Conservation (phyloP, 208 protist species). For the Blastocrithidia nonstop region DNA sequence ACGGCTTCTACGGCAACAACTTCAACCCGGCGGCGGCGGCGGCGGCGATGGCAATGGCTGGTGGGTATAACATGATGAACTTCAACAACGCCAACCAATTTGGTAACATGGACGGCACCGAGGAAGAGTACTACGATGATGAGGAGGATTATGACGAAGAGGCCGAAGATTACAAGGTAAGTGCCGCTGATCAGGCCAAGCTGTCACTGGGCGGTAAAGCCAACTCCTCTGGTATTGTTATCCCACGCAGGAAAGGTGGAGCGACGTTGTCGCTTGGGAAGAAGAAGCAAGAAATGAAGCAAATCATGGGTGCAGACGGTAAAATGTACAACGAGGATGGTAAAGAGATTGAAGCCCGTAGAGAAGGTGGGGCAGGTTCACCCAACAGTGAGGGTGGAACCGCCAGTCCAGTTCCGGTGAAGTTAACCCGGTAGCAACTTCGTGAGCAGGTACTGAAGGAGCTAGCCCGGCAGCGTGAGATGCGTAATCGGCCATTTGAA, state of each 20-base stretch:
- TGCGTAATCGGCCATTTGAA: slow-evolving; percentile 43
- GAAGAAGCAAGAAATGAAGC: slow-evolving; percentile 36
- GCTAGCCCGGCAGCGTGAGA: slow-evolving; percentile 53
- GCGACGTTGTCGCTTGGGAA: slow-evolving; percentile 52
- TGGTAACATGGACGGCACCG: slow-evolving; percentile 6
- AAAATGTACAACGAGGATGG: slow-evolving; percentile 4
- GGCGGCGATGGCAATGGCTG: slow-evolving; percentile 3
- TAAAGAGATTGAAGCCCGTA: too few species aligned
- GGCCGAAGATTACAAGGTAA: too few species aligned
- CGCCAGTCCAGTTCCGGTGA: too few species aligned
- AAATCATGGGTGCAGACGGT: slow-evolving; percentile 8
- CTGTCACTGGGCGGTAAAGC: slow-evolving; percentile 33
- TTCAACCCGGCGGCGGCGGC: background rate
- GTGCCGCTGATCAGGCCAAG: slow-evolving; percentile 29
- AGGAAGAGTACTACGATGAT: too few species aligned
- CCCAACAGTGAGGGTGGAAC: too few species aligned
- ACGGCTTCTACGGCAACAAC: too few species aligned
- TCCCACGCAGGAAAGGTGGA: slow-evolving; percentile 53
- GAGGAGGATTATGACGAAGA: too few species aligned
- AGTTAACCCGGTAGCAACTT: too few species aligned
- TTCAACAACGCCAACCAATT: slow-evolving; percentile 5
- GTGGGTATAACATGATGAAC: background rate
- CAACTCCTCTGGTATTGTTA: background rate
- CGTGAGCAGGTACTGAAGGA: slow-evolving; percentile 53
- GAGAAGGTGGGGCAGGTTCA: too few species aligned